phyloP scores from a whole-genome alignment of 2,329 filamentous ascomycete species.

The Aspergillus novofumigatus region DNA sequence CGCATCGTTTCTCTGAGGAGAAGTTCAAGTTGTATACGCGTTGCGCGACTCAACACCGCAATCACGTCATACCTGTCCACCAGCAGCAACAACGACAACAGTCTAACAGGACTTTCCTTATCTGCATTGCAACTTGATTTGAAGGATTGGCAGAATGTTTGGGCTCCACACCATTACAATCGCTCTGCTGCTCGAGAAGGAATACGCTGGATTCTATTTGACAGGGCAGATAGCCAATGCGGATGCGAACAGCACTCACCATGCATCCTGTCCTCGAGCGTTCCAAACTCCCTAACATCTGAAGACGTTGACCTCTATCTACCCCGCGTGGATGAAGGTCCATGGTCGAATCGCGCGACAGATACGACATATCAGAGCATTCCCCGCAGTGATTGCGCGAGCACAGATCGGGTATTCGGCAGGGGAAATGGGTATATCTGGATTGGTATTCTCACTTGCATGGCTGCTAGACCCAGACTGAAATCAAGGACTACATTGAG shows the following conservation, averaged over 20 bases:
- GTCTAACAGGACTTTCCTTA: background rate
- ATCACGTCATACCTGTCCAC: constrained; percentile 24
- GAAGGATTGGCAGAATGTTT: background rate
- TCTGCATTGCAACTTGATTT: background rate
- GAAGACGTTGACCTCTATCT: background rate
- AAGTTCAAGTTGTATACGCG: background rate
- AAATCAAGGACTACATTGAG: background rate
- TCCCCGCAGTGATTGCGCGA: constrained; percentile 23
- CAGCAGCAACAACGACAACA: background rate
- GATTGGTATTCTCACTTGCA: background rate
- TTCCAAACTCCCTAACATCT: background rate
- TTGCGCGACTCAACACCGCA: constrained; percentile 11
- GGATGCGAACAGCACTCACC: background rate
- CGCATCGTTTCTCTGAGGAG: background rate
- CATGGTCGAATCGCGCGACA: background rate
- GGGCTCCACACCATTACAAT: background rate
- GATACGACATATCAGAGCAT: constrained; percentile 9
- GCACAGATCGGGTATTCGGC: constrained; percentile 12
- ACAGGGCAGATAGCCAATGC: background rate
- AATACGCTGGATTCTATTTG: background rate
- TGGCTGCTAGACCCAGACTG: background rate
- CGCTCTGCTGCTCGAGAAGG: too few relatives aligned
- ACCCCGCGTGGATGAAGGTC: constrained; percentile 5
- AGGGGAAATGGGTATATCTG: constrained; percentile 7
- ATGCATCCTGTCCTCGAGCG: background rate